Evolutionary conservation across 179 eudicot genomes (phyloP), one percentile per base, ranked within the genome.

Genomic region (Spinacia oleracea): DNA sequence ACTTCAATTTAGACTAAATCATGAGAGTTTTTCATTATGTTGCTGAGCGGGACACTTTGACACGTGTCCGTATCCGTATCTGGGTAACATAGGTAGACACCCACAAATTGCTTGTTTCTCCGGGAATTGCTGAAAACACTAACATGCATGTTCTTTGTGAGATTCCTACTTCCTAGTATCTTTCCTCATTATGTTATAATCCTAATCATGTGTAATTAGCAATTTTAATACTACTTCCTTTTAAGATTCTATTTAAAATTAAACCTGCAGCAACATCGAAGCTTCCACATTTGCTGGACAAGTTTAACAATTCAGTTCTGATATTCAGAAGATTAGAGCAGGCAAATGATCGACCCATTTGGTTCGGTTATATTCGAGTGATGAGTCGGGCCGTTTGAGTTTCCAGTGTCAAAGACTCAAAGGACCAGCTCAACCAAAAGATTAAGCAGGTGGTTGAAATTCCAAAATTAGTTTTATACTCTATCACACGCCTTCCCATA

Each of bases 141-240:
- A 35, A 78, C 64, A 56, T 78, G 81, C 81, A 72, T 60, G 70
- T 32, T 34, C 11, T 45, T 20, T 79, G 77, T 78, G 31, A 23
- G 23, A 18, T 77, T 79, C 60, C 70, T 72, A 46, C 9, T 77
- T 79, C 60, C 70, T 72, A 46, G 77, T 79, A 65, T 46, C 72
- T 63, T 72, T 67, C 66, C 62, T 7, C 69, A 77, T 64, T 31
- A 14, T 25, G 58, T 5, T 78, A 38, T 27, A 38, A 34, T 50
- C 40, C 35, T 68, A 51, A 43, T 68, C 45, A 67, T 66, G 48
- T 21, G 15, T 75, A 60, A 75, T 69, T 63, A 80, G 29, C 70
- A 29, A 43, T 45, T n/a, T 32, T 12, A 53, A 43, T 16, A 40
- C 18, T 16, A 40, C 18, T 43, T 62, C 38, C 38, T 29, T 62